Evolutionary conservation across 768 basidiomycete genomes (phyloP).

Genomic region (Pisolithus tinctorius): DNA sequence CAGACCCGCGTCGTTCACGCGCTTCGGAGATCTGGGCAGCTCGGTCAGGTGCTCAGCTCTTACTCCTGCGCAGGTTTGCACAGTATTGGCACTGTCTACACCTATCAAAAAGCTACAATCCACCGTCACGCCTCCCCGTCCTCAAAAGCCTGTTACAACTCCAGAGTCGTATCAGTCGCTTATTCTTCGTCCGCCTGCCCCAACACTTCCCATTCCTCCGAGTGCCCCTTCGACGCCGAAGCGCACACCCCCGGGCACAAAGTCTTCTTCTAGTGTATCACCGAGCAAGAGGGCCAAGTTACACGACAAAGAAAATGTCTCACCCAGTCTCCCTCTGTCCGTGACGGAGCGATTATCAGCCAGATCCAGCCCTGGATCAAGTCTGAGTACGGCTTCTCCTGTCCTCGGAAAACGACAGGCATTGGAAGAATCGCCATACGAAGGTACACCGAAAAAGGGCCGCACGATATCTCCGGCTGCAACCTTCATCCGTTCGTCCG

Average conservation of each 20-base stretch:
- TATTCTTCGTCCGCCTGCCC: constrained; percentile 19
- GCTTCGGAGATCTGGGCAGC: background rate
- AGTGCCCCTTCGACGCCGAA: constrained; percentile 29
- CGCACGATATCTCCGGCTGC: constrained; percentile 7
- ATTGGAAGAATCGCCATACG: constrained; percentile 30
- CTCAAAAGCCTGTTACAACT: constrained; percentile 29
- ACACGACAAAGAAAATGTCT: constrained; percentile 57
- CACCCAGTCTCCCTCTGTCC: constrained; percentile 33
- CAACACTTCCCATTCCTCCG: constrained; percentile 20
- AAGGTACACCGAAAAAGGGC: constrained; percentile 19
- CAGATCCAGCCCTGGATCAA: constrained; percentile 27
- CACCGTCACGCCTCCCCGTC: constrained; percentile 29
- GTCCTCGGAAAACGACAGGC: constrained; percentile 41
- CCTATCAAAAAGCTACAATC: constrained; percentile 20
- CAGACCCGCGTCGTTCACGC: constrained; percentile 22
- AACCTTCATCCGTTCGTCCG: constrained; percentile 26
- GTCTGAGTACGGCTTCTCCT: constrained; percentile 5
- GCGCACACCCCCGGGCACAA: constrained; percentile 13
- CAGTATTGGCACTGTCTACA: constrained; percentile 24
- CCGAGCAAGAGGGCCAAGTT: constrained; percentile 33
- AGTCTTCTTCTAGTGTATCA: constrained; percentile 19
- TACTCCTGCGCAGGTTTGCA: constrained; percentile 3
- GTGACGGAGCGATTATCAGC: constrained; percentile 41
- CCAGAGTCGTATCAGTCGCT: constrained; percentile 27
- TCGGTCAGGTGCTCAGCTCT: constrained; percentile 3